Conservation (phyloP, 495 filamentous ascomycete species). For the Penicillium salamii region DNA sequence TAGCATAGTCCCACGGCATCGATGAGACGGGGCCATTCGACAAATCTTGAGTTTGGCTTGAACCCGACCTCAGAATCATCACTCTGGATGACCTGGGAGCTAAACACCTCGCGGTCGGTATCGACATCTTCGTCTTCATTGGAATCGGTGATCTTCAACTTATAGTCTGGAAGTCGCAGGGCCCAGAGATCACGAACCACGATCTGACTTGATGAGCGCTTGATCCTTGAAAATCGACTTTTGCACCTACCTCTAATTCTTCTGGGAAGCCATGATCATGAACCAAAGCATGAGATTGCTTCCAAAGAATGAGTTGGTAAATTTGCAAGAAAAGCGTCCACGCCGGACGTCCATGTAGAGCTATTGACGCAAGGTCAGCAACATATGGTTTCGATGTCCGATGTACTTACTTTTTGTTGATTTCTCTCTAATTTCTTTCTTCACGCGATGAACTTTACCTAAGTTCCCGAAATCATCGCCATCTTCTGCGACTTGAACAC, state of each 20-base stretch:
- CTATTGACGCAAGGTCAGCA: conserved; percentile 21
- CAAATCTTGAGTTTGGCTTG: conserved; percentile 24
- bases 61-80: conserved; percentile 22
- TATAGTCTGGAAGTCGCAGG: conserved; percentile 54
- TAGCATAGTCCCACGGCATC: conserved; percentile 68
- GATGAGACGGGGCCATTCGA: conserved; percentile 54
- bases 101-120: conserved; percentile 45
- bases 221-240: not conserved
- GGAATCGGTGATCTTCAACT: conserved; percentile 34
- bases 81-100: conserved; percentile 43
- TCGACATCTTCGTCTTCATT: conserved; percentile 30
- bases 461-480: conserved; percentile 69
- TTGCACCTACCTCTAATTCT: conserved; percentile 56
- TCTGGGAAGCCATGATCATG: conserved; percentile 58
- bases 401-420: conserved; percentile 41
- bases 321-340: conserved; percentile 77
- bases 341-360: conserved; percentile 60
- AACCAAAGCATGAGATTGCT: conserved; percentile 66
- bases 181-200: conserved; percentile 70
- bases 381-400: not conserved
- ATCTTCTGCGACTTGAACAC: conserved; percentile 62
- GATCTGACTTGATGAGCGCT: conserved; percentile 23
- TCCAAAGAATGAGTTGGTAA: conserved; percentile 80
- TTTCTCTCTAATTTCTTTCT: conserved; percentile 52
- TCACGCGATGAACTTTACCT: conserved; percentile 57